Conservation (phyloP, 345 rosid genomes). For the Clarkia xantiana region DNA sequence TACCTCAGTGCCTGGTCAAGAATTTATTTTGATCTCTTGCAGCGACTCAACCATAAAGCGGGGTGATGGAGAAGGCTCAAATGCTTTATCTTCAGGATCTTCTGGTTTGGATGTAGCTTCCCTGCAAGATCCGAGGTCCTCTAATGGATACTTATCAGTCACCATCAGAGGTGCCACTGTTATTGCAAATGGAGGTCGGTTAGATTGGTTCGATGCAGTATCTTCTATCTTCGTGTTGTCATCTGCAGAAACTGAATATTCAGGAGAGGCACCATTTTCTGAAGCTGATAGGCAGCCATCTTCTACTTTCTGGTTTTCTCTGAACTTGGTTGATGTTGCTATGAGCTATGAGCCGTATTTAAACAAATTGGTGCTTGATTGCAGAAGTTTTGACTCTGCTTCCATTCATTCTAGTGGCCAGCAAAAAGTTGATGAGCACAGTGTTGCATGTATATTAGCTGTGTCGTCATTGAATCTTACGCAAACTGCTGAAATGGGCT, state of each 20-base stretch:
- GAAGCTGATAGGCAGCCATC: conserved; percentile 23
- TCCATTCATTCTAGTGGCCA: conserved; percentile 17
- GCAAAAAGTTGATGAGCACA: conserved; percentile 21
- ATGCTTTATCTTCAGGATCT: conserved; percentile 61
- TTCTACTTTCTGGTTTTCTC: conserved; percentile 38
- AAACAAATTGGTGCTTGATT: conserved; percentile 15
- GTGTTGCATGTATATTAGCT: conserved; percentile 69
- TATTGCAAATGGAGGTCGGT: conserved; percentile 80
- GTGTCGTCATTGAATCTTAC: conserved; percentile 68
- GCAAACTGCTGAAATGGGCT: conserved; percentile 23
- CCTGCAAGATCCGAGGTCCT: conserved; percentile 41
- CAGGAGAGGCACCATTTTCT: conserved; percentile 16
- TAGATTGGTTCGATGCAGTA: conserved; percentile 77
- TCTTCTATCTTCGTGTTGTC: conserved; percentile 52
- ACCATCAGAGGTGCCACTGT: conserved; percentile 62
- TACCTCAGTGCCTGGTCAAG: conserved; percentile 36
- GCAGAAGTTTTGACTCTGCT: conserved; percentile 10
- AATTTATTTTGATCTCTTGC: conserved; percentile 67
- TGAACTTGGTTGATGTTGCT: conserved; percentile 72
- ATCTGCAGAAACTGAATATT: conserved; percentile 21
- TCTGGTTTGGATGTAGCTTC: conserved; percentile 79
- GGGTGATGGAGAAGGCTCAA: conserved; percentile 93
- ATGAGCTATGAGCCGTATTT: conserved; percentile 74
- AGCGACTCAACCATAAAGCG: conserved; percentile 73
- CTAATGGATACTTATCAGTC: conserved; percentile 37